phyloP scores from a whole-genome alignment of 306 rosid genomes.

The Hippophae rhamnoides region DNA sequence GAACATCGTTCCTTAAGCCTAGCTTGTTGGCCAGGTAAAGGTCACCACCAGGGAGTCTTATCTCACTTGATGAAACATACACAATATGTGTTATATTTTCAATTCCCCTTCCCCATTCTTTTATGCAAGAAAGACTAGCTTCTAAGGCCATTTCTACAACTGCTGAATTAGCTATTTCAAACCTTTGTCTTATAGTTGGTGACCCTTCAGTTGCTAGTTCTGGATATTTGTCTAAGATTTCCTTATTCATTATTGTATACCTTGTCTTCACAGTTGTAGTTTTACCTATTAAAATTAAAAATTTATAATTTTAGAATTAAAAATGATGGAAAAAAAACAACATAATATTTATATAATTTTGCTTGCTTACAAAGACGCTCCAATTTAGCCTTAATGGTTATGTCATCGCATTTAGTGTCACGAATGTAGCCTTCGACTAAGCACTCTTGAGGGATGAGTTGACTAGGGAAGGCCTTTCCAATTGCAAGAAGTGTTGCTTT shows the following conservation, averaged over 20 bases:
- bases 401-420: constrained; percentile 71
- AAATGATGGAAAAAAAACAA: too few relatives aligned
- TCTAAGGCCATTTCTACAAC: constrained; percentile 80
- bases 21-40: constrained; percentile 71
- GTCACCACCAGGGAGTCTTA: constrained; percentile 85
- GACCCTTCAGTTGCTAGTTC: constrained; percentile 79
- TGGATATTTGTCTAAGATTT: constrained; percentile 77
- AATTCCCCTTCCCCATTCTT: constrained; percentile 78
- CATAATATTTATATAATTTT: not conserved
- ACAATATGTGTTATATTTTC: constrained; percentile 78
- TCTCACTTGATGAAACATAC: constrained; percentile 82
- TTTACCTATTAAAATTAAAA: constrained; percentile 41
- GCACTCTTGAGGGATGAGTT: constrained; percentile 86
- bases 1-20: constrained; percentile 51
- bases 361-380: constrained; percentile 74
- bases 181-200: constrained; percentile 71
- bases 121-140: constrained; percentile 74
- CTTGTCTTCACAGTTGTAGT: constrained; percentile 95
- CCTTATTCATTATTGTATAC: constrained; percentile 97
- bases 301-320: not conserved
- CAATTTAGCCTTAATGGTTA: constrained; percentile 64
- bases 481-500: constrained; percentile 80
- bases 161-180: constrained; percentile 79
- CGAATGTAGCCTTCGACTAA: constrained; percentile 89
- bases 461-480: constrained; percentile 88